Evolutionary conservation across 2,329 filamentous ascomycete species (phyloP), one percentile per base, ranked within the genome.

Genomic region (Trichoderma citrinoviride): DNA sequence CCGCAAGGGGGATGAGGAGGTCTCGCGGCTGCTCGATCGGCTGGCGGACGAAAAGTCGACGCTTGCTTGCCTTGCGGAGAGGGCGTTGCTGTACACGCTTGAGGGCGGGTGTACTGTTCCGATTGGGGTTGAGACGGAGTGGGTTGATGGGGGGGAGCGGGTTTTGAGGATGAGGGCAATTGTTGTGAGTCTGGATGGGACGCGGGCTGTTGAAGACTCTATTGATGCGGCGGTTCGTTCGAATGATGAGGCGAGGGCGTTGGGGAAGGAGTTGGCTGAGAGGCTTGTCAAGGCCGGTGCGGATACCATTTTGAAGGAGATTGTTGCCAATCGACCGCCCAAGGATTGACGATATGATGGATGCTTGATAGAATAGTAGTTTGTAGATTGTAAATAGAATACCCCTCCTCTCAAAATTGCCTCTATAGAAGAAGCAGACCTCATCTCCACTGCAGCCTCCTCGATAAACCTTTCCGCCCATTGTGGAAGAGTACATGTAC

Each of bases 61-160:
- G 12, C 19, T 60, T 19, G 55, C 55, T 5, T 65, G 62, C 61
- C 62, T 65, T n/a, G 62, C 62, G 7, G 62, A 65, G 44, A 23
- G 62, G 27, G 33, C 62, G 14, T 19, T 65, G 15, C 14, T 65
- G 46, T 57, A 41, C 21, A 65, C 62, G 2, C 54, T 65, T 21
- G 54, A 65, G 23, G 62, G 62, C 2, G 62, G 62, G 0, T 65
- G 62, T 2, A 60, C 29, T n/a, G 54, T 52, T 0, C 62, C 62
- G 14, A 61, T 65, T 52, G 62, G 61, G 14, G 61, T 64, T 4
- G 61, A 64, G 53, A 64, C 61, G 19, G 61, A 64, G 23, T 64
- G 61, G 61, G 23, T 50, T n/a, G 43, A 33, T 57, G 50, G 47
- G 14, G 15, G 29, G 12, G 12, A 21, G 19, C n/a, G 7, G 7